A percentile compares a stretch with the other conserved stretches of the same genome.
phyloP scores from a whole-genome alignment of 108 stramenopile genomes.

The Mayamaea pseudoterrestris region DNA sequence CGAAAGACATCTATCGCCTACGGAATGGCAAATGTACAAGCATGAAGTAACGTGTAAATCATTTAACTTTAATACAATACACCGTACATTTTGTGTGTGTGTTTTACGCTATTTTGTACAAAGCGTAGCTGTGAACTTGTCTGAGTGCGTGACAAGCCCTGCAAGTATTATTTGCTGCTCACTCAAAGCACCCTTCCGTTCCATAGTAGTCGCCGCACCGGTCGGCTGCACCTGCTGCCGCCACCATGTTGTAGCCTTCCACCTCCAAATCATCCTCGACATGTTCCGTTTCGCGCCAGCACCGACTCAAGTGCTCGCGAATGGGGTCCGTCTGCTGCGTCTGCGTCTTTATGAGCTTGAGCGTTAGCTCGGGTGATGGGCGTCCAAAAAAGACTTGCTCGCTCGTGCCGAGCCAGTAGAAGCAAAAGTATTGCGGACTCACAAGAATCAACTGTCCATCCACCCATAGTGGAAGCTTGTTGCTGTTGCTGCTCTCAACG shows the following conservation, averaged over 20 bases:
- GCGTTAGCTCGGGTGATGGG: constrained; percentile 41
- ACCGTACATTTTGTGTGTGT: no score
- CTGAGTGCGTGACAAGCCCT: no score
- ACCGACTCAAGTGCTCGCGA: constrained; percentile 17
- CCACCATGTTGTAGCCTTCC: no score
- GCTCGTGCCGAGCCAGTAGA: constrained; percentile 67
- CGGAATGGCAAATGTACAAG: no score
- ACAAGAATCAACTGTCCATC: constrained; percentile 72
- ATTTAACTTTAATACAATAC: no score
- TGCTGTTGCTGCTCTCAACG: no score
- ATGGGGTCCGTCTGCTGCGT: no score
- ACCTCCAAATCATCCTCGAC: constrained; percentile 29
- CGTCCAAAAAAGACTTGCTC: constrained; percentile 77
- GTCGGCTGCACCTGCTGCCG: neutral
- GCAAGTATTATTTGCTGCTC: neutral
- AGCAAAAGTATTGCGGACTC: constrained; percentile 47
- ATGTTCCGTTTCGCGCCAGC: constrained; percentile 35
- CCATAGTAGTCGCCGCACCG: neutral
- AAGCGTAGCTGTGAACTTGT: no score
- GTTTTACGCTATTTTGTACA: no score
- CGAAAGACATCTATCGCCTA: no score
- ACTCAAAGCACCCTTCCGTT: neutral
- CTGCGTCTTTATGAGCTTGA: constrained; percentile 47
- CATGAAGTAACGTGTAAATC: no score
- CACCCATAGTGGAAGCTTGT: constrained; percentile 39